Evolutionary conservation across 2,329 filamentous ascomycete species (phyloP).

Genomic region (Fusarium citri): DNA sequence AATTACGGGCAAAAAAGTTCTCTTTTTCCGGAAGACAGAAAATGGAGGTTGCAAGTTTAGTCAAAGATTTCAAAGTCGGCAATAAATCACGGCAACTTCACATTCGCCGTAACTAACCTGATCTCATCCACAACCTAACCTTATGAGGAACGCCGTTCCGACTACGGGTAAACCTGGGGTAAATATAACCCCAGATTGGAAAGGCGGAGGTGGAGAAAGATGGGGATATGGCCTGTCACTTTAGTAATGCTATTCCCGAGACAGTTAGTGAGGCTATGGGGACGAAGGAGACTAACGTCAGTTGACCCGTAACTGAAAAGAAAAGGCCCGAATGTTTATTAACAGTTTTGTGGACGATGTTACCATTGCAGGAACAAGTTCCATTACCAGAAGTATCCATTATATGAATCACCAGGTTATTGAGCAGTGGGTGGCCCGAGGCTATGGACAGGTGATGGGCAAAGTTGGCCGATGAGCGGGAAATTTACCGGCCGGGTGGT

Average conservation of each 20-base stretch:
- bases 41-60: neutral
- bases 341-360: neutral
- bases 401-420: neutral
- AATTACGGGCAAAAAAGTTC: neutral
- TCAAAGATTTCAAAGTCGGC: neutral
- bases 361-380: neutral
- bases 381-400: neutral
- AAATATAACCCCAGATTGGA: conserved; percentile 1
- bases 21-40: neutral
- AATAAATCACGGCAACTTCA: neutral
- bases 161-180: conserved; percentile 4
- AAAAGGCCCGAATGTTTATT: conserved; percentile 16
- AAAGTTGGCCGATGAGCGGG: conserved; percentile 4
- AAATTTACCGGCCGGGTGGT: neutral
- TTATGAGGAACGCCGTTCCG: neutral
- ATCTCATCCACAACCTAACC: neutral
- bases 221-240: conserved; percentile 6
- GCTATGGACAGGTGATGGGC: neutral
- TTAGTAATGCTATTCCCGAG: neutral
- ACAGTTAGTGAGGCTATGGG: neutral
- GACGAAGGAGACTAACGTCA: neutral
- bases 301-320: neutral
- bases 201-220: conserved; percentile 18
- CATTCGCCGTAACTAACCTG: neutral
- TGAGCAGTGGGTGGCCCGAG: neutral